Evolutionary conservation across 2,329 filamentous ascomycete species (phyloP).

Genomic region (Claviceps digitariae): DNA sequence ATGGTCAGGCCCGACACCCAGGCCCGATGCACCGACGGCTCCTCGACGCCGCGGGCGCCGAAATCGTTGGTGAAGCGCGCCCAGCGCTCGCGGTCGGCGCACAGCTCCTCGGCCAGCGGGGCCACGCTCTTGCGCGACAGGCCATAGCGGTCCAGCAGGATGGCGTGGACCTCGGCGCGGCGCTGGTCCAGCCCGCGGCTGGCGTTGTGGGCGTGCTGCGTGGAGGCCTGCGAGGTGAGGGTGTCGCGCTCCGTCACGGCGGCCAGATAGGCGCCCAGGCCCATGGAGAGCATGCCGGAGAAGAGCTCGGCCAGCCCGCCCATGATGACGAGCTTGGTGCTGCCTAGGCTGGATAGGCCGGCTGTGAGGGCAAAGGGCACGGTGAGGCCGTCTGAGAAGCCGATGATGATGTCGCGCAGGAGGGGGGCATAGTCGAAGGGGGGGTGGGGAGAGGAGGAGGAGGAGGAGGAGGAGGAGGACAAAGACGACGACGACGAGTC

Average conservation of each 20-base stretch:
- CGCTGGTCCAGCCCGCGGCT: constrained; percentile 28
- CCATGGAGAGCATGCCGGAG: constrained; percentile 66
- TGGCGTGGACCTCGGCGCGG: constrained; percentile 33
- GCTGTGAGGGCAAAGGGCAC: constrained; percentile 70
- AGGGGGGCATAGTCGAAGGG: constrained; percentile 28
- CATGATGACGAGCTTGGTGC: constrained; percentile 53
- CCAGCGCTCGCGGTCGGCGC: constrained; percentile 32
- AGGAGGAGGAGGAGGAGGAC: not conserved
- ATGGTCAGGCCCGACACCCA: constrained; percentile 50
- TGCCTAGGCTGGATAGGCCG: constrained; percentile 52
- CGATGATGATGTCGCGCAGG: constrained; percentile 56
- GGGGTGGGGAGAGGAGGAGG: constrained; percentile 6
- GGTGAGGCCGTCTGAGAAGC: constrained; percentile 65
- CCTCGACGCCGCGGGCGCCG: constrained; percentile 33
- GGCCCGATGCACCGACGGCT: constrained; percentile 29
- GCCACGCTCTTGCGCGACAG: constrained; percentile 28
- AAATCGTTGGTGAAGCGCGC: constrained; percentile 48
- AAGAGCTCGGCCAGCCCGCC: constrained; percentile 64
- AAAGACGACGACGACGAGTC: constrained; percentile 5
- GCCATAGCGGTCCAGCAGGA: constrained; percentile 37
- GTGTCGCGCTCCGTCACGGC: constrained; percentile 42
- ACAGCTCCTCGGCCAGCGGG: constrained; percentile 37
- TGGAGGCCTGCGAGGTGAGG: constrained; percentile 34
- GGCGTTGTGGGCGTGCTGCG: constrained; percentile 29
- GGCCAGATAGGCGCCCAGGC: constrained; percentile 59